phyloP scores from a whole-genome alignment of 768 basidiomycete genomes.

The Cystobasidiopsis lactophilus region DNA sequence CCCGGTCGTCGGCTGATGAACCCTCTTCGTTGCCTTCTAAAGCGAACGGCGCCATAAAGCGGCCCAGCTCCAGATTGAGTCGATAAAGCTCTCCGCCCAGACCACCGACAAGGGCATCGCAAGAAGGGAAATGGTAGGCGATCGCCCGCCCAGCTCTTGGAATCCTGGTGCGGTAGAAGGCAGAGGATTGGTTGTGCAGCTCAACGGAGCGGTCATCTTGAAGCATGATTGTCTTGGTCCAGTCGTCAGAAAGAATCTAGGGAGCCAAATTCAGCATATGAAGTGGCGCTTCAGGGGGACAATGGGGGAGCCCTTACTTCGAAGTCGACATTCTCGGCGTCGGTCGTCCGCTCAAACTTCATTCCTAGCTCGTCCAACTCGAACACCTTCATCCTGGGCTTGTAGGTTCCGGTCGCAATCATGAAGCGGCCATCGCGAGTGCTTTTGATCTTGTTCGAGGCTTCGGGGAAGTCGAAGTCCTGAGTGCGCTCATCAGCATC shows the following conservation, averaged over 20 bases:
- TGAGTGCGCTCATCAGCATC: slow-evolving; percentile 73
- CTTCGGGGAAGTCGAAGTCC: slow-evolving; percentile 92
- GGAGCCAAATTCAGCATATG: too few relatives aligned
- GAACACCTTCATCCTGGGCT: slow-evolving; percentile 90
- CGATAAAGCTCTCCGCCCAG: slow-evolving; percentile 75
- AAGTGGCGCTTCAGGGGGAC: too few relatives aligned
- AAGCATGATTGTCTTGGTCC: slow-evolving; percentile 94
- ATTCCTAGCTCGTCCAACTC: slow-evolving; percentile 75
- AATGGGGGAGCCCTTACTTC: slow-evolving; percentile 56
- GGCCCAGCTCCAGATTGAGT: slow-evolving; percentile 83
- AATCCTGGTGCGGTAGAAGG: slow-evolving; percentile 81
- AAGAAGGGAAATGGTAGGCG: slow-evolving; percentile 82
- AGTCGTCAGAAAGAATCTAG: slow-evolving; percentile 86
- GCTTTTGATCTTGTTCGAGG: slow-evolving; percentile 71
- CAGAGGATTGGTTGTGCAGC: slow-evolving; percentile 78
- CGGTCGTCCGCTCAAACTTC: slow-evolving; percentile 89
- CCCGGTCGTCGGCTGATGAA: slow-evolving; percentile 26
- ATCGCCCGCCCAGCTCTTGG: slow-evolving; percentile 80
- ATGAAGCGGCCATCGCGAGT: slow-evolving; percentile 81
- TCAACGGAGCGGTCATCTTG: slow-evolving; percentile 89
- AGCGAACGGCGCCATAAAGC: slow-evolving; percentile 61
- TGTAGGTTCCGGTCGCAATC: slow-evolving; percentile 88
- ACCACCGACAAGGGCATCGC: slow-evolving; percentile 66
- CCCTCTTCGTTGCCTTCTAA: slow-evolving; percentile 30
- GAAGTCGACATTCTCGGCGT: slow-evolving; percentile 95